phyloP scores from a whole-genome alignment of 192 early-diverging fungal genomes.

The Podila horticola region DNA sequence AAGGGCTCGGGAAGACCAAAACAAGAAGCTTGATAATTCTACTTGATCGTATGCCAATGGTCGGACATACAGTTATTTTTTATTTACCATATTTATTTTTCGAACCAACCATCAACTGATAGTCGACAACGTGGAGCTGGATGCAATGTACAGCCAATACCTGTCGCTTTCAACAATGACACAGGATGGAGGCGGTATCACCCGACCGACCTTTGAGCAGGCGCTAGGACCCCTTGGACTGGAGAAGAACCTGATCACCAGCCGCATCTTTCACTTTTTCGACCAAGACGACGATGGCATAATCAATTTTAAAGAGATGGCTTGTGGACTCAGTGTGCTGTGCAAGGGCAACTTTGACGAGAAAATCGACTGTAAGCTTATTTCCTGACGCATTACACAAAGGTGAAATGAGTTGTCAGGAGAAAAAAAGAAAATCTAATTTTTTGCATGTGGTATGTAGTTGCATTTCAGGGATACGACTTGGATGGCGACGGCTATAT shows the following conservation, averaged over 20 bases:
- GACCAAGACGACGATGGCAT: constrained; percentile 83
- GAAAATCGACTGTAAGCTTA: constrained; percentile 79
- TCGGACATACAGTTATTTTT: too few relatives aligned
- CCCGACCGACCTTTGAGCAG: constrained; percentile 79
- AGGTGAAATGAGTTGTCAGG: too few relatives aligned
- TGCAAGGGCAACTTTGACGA: constrained; percentile 92
- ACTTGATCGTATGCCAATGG: background rate
- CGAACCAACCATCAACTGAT: background rate
- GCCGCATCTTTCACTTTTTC: constrained; percentile 90
- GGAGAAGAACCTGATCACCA: constrained; percentile 85
- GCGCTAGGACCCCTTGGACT: constrained; percentile 89
- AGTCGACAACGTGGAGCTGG: constrained; percentile 89
- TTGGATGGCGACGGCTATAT: constrained; percentile 87
- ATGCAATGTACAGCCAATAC: constrained; percentile 90
- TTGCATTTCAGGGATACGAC: constrained; percentile 93
- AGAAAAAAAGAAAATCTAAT: too few relatives aligned
- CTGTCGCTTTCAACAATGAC: constrained; percentile 79
- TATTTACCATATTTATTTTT: too few relatives aligned
- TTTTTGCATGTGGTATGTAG: constrained; percentile 40
- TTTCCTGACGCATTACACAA: background rate
- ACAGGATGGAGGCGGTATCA: constrained; percentile 74
- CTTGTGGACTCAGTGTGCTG: constrained; percentile 80
- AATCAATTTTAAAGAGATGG: constrained; percentile 88
- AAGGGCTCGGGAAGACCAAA: background rate
- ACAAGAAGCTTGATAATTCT: background rate